These are phyloP conservation scores for Calocybe cyanea DNA, from an alignment of 768 basidiomycete genomes.

Conservation along the genomic window DNA sequence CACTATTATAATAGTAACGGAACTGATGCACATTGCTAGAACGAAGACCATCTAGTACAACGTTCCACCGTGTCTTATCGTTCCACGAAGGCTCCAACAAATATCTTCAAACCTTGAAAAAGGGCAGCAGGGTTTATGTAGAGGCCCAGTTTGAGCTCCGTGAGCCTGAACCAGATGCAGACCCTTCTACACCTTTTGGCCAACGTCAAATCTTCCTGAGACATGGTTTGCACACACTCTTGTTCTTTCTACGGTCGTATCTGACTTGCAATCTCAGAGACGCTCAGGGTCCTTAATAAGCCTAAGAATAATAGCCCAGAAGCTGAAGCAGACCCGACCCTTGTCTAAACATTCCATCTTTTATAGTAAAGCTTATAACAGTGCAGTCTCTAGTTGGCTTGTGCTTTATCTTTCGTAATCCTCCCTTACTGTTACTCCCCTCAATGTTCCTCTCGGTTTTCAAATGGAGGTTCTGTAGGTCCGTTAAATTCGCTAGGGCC, in stretches of 20 bases:
- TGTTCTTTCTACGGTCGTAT: background rate
- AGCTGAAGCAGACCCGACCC: slow-evolving; percentile 14
- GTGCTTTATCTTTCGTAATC: background rate
- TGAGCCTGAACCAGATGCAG: slow-evolving; percentile 64
- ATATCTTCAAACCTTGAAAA: slow-evolving; percentile 60
- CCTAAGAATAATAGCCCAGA: slow-evolving; percentile 5
- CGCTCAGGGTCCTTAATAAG: slow-evolving; percentile 43
- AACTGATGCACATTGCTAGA: slow-evolving; percentile 32
- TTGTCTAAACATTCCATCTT: background rate
- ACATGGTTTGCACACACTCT: slow-evolving; percentile 51
- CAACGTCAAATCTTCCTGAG: slow-evolving; percentile 81
- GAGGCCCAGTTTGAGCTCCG: slow-evolving; percentile 77
- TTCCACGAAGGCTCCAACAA: slow-evolving; percentile 61
- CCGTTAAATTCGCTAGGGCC: slow-evolving; percentile 24
- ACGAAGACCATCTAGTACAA: slow-evolving; percentile 47
- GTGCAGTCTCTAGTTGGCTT: background rate
- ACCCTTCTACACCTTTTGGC: slow-evolving; percentile 61
- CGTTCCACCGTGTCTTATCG: slow-evolving; percentile 76
- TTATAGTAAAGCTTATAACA: background rate
- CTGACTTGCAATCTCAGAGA: slow-evolving; percentile 36
- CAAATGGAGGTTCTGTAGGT: slow-evolving; percentile 36
- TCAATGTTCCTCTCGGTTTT: slow-evolving; percentile 26
- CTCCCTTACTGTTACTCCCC: background rate
- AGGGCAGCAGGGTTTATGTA: slow-evolving; percentile 75
- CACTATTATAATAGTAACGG: background rate